Evolutionary conservation across 192 early-diverging fungal genomes (phyloP), one percentile per base, ranked within the genome.

Genomic region (Backusella liffmaniae): DNA sequence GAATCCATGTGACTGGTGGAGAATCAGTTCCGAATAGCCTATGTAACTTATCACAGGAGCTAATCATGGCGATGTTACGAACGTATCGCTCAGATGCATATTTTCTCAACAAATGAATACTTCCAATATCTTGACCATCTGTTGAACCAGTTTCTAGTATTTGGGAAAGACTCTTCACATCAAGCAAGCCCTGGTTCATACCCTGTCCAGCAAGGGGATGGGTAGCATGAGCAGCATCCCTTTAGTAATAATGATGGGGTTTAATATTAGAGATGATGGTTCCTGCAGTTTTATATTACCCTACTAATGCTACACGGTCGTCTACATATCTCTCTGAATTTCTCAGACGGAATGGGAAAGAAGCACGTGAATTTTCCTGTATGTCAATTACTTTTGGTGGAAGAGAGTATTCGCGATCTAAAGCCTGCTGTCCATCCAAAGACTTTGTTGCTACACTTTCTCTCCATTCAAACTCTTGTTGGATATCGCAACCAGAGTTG

Each of bases 191-290:
- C 80, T 97, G 89, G 83, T 99, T 99, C 32, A 99, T 84, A 12
- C 98, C 98, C 84, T 97, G 98, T 5, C 98, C 98, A 9, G 96
- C 98, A 72, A 98, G 87, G 37, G 98, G 98, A 78, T 99, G 97
- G 59, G 98, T 91, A 1, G 94, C 89, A 81, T 99, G 98, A 23
- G 97, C 98, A 23, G 98, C 96, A 81, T 99, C 98, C 6, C 92
- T 93, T 32, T 32, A 32, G 3, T 32, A 32, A 32, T 32, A 32
- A 32, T 32, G 3, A 32, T 32, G 32, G 3, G 3, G 32, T 32
- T 32, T 32, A 32, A 32, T 32, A 32, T 3, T 32, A 32, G 32
- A 32, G 32, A 32, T 32, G 32, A 32, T 32, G 32, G 32, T 32
- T 32, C 32, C 32, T 32, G 32, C 32, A 32, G 32, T 32, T 32